Evolutionary conservation across 2,329 filamentous ascomycete species (phyloP).

Genomic region (Claviceps fusiformis): DNA sequence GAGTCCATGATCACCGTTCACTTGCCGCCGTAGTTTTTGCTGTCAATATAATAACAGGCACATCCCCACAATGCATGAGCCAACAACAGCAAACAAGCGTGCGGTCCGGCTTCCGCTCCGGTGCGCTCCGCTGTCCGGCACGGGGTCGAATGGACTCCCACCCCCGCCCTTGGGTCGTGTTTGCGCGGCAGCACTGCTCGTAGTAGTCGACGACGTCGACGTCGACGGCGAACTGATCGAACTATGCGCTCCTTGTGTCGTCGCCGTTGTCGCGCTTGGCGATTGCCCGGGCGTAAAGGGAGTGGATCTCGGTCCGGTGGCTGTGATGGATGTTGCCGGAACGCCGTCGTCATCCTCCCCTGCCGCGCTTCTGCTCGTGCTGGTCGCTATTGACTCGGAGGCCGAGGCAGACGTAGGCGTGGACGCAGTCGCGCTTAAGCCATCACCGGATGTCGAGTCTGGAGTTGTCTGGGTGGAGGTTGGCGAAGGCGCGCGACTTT

Average conservation of each 20-base stretch:
- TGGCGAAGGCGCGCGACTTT: neutral
- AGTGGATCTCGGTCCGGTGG: neutral
- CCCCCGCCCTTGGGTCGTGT: conserved; percentile 9
- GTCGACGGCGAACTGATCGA: neutral
- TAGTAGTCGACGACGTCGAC: conserved; percentile 2
- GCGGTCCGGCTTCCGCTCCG: neutral
- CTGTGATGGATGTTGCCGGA: neutral
- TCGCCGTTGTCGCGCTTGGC: neutral
- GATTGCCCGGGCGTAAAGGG: neutral
- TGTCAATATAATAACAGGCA: neutral
- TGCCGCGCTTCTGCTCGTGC: neutral
- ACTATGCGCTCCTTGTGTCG: neutral
- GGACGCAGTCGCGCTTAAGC: neutral
- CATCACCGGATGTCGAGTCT: neutral
- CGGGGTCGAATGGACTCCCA: conserved; percentile 11
- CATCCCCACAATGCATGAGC: neutral
- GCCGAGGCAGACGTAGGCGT: too few relatives aligned
- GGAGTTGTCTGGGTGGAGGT: conserved; percentile 1
- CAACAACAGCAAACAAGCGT: neutral
- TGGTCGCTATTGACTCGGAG: neutral
- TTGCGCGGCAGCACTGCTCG: neutral
- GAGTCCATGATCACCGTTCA: neutral
- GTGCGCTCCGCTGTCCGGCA: neutral
- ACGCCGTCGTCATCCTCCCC: neutral
- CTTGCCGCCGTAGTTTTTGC: neutral